phyloP scores from a whole-genome alignment of 2,329 filamentous ascomycete genomes.

The Exophiala phaeomuriformis region DNA sequence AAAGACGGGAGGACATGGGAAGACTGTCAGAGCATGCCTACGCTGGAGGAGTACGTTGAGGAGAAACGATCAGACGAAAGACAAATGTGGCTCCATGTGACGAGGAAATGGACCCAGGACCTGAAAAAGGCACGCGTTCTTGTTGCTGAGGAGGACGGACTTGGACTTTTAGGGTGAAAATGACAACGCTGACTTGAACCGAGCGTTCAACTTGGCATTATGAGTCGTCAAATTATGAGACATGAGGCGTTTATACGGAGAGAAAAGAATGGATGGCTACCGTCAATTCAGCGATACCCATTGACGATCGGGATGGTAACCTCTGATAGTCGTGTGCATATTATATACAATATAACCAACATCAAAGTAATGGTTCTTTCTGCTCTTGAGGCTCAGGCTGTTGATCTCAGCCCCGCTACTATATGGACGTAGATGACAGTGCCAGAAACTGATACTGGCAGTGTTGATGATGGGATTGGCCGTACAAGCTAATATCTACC shows the following conservation, averaged over 20 bases:
- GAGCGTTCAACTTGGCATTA: background rate
- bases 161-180: slow-evolving; percentile 20
- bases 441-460: no score
- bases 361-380: no score
- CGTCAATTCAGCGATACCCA: slow-evolving; percentile 12
- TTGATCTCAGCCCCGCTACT: no score
- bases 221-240: background rate
- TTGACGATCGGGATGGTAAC: background rate
- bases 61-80: slow-evolving; percentile 25
- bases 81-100: slow-evolving; percentile 25
- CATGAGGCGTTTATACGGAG: slow-evolving; percentile 2
- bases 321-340: background rate
- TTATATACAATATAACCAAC: no score
- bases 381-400: no score
- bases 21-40: slow-evolving; percentile 23
- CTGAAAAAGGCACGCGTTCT: slow-evolving; percentile 24
- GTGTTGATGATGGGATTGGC: no score
- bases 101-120: slow-evolving; percentile 27
- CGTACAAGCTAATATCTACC: no score
- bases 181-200: background rate
- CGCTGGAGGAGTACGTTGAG: slow-evolving; percentile 23
- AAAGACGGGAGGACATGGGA: slow-evolving; percentile 22
- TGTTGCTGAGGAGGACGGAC: slow-evolving; percentile 25
- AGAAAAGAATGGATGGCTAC: no score
- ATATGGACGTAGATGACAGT: no score